phyloP scores from a whole-genome alignment of 2,329 filamentous ascomycete species.

The Leptographium lundbergii region DNA sequence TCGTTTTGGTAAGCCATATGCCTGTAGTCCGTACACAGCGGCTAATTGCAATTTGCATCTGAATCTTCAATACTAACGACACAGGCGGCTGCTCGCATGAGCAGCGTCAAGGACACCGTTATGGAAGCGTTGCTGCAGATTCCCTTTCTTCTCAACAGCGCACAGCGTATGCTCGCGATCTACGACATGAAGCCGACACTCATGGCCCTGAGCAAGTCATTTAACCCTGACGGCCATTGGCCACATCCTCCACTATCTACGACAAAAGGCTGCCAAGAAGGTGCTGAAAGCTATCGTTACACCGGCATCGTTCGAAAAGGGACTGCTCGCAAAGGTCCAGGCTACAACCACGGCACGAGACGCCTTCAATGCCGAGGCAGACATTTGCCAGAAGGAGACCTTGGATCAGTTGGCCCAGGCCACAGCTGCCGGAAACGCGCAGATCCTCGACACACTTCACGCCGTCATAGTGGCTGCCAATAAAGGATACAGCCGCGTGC shows the following conservation, averaged over 20 bases:
- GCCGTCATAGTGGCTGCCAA: background rate
- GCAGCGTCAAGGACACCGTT: background rate
- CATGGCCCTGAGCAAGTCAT: background rate
- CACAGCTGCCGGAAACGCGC: background rate
- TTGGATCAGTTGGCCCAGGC: background rate
- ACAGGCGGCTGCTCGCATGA: background rate
- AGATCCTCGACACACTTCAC: background rate
- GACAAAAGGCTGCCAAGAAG: background rate
- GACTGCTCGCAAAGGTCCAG: background rate
- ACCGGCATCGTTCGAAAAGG: background rate
- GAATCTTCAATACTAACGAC: background rate
- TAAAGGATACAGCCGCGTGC: background rate
- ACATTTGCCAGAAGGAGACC: background rate
- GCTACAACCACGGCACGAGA: background rate
- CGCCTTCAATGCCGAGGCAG: background rate
- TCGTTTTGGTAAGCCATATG: background rate
- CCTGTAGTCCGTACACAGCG: background rate
- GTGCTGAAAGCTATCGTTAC: background rate
- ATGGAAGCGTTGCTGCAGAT: background rate
- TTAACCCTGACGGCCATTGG: background rate
- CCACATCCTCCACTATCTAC: background rate
- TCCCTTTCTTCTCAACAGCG: background rate
- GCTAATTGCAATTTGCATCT: too few species aligned
- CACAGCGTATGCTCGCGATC: background rate
- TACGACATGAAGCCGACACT: background rate